Evolutionary conservation across 176 grass and related monocot species (phyloP), one percentile per base, ranked within the genome.

Genomic region (Secale cereale): DNA sequence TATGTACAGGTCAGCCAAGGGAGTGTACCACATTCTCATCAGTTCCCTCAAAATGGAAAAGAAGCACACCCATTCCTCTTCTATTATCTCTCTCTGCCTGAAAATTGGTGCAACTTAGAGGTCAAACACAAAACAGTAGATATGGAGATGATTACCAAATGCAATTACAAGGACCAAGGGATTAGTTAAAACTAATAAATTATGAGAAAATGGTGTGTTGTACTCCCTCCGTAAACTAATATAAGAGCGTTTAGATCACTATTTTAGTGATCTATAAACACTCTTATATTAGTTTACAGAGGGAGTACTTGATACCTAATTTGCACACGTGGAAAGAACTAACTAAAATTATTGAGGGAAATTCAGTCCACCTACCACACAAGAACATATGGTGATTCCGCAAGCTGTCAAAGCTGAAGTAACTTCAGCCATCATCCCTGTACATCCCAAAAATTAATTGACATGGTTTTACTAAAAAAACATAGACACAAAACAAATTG

Each of bases 391-490:
- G 62, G 77, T 89, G 78, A 99, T 94, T 79, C 97, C 91, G 29
- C 85, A 90, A 73, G 91, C 97, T 77, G 97, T 92, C 66, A 99
- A 84, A 37, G 94, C 90, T 6, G 93, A 91, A 37, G 91, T 88
- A 83, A 96, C 91, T 86, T 99, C 97, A 35, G 93, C 89, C 91
- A 99, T 89, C 90, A 96, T 99, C 64, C 93, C 97, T 99, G 86
- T 31, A 35, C 87, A 88, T 32, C 22, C 27, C 73, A 70, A 67
- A 66, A 87, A 81, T 75, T 64, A 76, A 62, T 82, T 74, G 43
- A 81, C 3, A 25, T 81, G 66, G 83, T 73, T 45, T 83, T 74
- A 69, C 39, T 74, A 82, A 16, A 46, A 79, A 79, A 82, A 36
- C n/a, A n/a, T 63, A 57, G 22, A 27, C 27, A 29, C 59, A 29